Base-by-base conservation (phyloP, 495 filamentous ascomycete genomes). In the Penicillium pulvis region DNA sequence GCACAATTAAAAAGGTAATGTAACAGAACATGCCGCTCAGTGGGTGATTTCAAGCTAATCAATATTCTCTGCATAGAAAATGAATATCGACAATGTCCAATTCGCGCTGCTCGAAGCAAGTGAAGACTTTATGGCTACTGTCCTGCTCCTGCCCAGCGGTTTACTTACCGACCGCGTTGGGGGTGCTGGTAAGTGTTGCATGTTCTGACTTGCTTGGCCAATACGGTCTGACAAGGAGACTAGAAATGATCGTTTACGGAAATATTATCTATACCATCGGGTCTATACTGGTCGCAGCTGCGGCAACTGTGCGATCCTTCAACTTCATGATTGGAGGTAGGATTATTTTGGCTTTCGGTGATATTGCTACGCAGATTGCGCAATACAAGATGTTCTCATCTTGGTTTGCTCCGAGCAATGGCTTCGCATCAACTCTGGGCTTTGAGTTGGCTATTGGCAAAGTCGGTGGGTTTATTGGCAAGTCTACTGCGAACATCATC, bases 331-430 rank as follows among this genome's bases (percentile, higher is more conserved):
- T 80, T 33, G 69, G 69, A 7, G 76, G 75, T 6, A 56, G 74
- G 33, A 66, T 80, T 6, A 64, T 36, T 53, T 65, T 76, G 16
- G 73, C 75, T 1, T 55, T 80, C 1, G 76, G 76, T 1, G 76
- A 79, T 55, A 77, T 78, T 49, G 76, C 78, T 1, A 80, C 76
- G 6, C 76, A 79, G 56, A 66, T 78, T 30, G 76, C 77, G 0
- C 75, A 79, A 46, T 79, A 80, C 50, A 80, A 80, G 46, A 77
- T 80, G 70, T 80, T 79, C 50, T 80, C 77, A 0, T 78, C 75
- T 1, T 80, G 76, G 76, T 79, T 80, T 57, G 64, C 76, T 2
- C 75, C 77, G 2, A 77, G 65, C 33, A 72, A 74, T 58, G 77
- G 77, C 19, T 80, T 80, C 60, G 76, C 75, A 10, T 75, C 75